A percentile compares a stretch with the other conserved stretches of the same genome.
These are phyloP conservation scores for Ogataea thermomethanolica DNA, from an alignment of 805 yeast genomes.

Conservation along the genomic window DNA sequence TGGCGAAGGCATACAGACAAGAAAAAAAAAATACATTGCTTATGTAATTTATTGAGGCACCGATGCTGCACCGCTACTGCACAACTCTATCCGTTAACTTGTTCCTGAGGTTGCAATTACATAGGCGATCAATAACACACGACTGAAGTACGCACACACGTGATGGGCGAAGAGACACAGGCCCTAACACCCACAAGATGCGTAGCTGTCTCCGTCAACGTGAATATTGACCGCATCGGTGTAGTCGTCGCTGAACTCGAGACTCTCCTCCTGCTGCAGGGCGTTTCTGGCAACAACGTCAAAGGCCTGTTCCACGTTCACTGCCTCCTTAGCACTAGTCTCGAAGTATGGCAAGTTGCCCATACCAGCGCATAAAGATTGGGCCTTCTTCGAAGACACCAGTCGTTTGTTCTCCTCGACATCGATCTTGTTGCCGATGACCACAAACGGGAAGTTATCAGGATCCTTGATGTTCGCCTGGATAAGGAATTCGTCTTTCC, in stretches of 20 bases:
- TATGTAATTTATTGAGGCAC: constrained; percentile 1
- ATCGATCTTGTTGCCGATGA: constrained; percentile 92
- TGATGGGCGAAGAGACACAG: too few relatives aligned
- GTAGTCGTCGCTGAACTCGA: constrained; percentile 89
- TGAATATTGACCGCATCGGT: constrained; percentile 95
- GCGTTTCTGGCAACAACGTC: constrained; percentile 96
- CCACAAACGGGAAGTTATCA: constrained; percentile 92
- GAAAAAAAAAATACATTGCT: constrained; percentile 3
- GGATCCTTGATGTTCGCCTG: constrained; percentile 94
- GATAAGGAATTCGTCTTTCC: constrained; percentile 94
- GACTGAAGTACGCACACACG: too few relatives aligned
- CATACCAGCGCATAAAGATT: constrained; percentile 40
- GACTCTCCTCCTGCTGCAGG: constrained; percentile 88
- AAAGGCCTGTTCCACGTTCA: constrained; percentile 92
- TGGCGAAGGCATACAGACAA: constrained; percentile 21
- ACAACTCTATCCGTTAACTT: too few relatives aligned
- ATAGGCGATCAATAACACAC: too few relatives aligned
- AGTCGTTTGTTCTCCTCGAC: constrained; percentile 87
- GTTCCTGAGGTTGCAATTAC: too few relatives aligned
- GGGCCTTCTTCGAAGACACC: constrained; percentile 53
- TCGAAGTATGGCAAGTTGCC: constrained; percentile 86
- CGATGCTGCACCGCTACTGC: too few relatives aligned
- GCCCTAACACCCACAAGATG: constrained; percentile 68
- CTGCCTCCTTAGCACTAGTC: constrained; percentile 96
- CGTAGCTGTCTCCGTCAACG: constrained; percentile 69